Evolutionary conservation across 352 stramenopile genomes (phyloP).

Genomic region (Aphanomyces euteiches): DNA sequence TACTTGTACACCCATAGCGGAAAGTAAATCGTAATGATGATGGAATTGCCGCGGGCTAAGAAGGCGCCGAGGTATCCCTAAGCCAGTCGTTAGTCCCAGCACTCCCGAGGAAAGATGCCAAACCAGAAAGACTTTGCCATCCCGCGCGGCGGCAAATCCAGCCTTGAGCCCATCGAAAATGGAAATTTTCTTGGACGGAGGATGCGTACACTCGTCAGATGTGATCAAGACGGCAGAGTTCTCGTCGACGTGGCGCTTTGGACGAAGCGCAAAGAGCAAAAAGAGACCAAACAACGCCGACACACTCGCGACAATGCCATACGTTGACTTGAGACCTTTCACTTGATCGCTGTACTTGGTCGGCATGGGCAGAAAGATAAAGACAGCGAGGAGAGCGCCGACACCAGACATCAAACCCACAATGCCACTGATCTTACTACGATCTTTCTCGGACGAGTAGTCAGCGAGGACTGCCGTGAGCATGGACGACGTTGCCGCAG

Average conservation of each 20-base stretch:
- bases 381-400: slow-evolving; percentile 19
- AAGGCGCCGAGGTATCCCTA: slow-evolving; percentile 25
- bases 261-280: slow-evolving; percentile 16
- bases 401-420: slow-evolving; percentile 26
- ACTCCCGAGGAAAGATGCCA: background rate
- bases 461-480: slow-evolving; percentile 22
- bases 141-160: slow-evolving; percentile 1
- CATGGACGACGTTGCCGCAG: slow-evolving; percentile 17
- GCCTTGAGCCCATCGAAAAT: slow-evolving; percentile 11
- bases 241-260: background rate
- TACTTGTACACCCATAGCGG: slow-evolving; percentile 29
- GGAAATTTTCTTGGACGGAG: background rate
- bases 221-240: background rate
- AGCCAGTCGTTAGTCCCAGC: background rate
- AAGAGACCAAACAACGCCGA: slow-evolving; percentile 14
- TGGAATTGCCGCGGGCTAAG: slow-evolving; percentile 23
- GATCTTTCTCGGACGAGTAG: slow-evolving; percentile 26
- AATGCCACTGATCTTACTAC: slow-evolving; percentile 22
- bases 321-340: slow-evolving; percentile 2
- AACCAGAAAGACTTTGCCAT: slow-evolving; percentile 26
- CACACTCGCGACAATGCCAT: slow-evolving; percentile 4
- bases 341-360: slow-evolving; percentile 14
- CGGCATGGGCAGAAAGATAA: slow-evolving; percentile 20
- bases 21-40: slow-evolving; percentile 28
- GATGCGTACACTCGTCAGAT: background rate